A percentile compares a stretch with the other conserved stretches of the same genome.
Evolutionary conservation across 2,329 filamentous ascomycete species (phyloP).

Genomic region (Penicillium sclerotiorum): DNA sequence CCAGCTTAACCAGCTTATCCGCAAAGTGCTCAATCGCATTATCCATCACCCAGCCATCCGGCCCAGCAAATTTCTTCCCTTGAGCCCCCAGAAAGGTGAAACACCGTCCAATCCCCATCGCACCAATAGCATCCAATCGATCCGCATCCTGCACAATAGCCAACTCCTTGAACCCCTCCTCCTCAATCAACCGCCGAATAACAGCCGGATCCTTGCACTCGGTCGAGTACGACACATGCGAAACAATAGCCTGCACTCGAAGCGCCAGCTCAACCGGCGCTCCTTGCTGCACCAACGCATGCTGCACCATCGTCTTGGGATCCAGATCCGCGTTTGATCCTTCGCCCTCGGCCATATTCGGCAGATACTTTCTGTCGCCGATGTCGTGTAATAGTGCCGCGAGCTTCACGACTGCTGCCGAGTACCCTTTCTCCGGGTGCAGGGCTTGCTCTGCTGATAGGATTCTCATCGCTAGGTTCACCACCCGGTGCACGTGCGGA

Average conservation of each 20-base stretch:
- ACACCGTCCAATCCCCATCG: slow-evolving; percentile 76
- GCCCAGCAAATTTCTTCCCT: slow-evolving; percentile 28
- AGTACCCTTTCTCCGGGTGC: slow-evolving; percentile 41
- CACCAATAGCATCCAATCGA: slow-evolving; percentile 86
- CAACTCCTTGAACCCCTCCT: slow-evolving; percentile 66
- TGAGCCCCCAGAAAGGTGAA: slow-evolving; percentile 74
- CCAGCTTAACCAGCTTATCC: slow-evolving; percentile 71
- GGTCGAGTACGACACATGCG: slow-evolving; percentile 75
- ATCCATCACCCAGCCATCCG: slow-evolving; percentile 54
- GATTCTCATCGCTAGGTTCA: slow-evolving; percentile 70
- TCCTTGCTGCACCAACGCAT: slow-evolving; percentile 45
- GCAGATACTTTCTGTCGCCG: slow-evolving; percentile 79
- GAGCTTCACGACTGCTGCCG: slow-evolving; percentile 65
- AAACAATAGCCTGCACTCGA: slow-evolving; percentile 71
- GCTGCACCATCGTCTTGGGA: slow-evolving; percentile 32
- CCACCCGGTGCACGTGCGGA: slow-evolving; percentile 77
- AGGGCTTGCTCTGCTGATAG: slow-evolving; percentile 52
- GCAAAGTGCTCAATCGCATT: slow-evolving; percentile 74
- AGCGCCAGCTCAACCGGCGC: slow-evolving; percentile 61
- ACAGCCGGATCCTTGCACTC: slow-evolving; percentile 66
- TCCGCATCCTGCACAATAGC: slow-evolving; percentile 92
- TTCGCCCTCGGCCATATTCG: slow-evolving; percentile 27
- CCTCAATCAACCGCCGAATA: slow-evolving; percentile 63
- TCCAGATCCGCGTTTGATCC: slow-evolving; percentile 21
- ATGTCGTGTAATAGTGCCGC: slow-evolving; percentile 83